Percentiles rank a stretch among this genome's conserved stretches.
Evolutionary conservation across 768 basidiomycete species (phyloP).

Genomic region (Leccinellum albellum): DNA sequence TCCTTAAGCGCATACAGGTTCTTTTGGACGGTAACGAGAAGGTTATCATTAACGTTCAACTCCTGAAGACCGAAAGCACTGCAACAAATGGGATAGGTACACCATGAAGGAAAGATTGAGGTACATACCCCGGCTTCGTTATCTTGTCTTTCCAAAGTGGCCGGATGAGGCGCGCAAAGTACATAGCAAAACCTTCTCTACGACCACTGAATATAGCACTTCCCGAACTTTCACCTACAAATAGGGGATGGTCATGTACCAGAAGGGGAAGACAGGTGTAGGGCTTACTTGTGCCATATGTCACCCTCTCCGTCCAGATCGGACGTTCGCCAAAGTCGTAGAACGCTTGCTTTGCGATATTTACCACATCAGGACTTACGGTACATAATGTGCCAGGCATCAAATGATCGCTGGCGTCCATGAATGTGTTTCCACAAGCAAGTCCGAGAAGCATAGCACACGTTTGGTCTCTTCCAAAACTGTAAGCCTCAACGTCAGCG

Average conservation of each 20-base stretch:
- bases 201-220: constrained; percentile 81
- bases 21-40: constrained; percentile 68
- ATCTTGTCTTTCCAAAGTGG: constrained; percentile 87
- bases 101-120: neutral
- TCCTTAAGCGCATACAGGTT: constrained; percentile 75
- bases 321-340: constrained; percentile 84
- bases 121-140: constrained; percentile 55
- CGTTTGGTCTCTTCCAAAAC: constrained; percentile 88
- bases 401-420: constrained; percentile 54
- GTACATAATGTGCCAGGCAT: constrained; percentile 44
- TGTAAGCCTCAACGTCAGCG: constrained; percentile 29
- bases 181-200: constrained; percentile 83
- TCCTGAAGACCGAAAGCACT: constrained; percentile 48
- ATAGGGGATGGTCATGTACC: neutral
- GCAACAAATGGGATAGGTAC: constrained; percentile 1
- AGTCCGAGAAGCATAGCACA: constrained; percentile 89
- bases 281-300: constrained; percentile 66
- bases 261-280: neutral
- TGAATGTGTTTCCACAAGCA: constrained; percentile 78
- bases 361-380: constrained; percentile 58
- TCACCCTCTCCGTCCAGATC: constrained; percentile 74
- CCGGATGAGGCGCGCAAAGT: constrained; percentile 79
- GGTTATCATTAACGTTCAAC: constrained; percentile 59
- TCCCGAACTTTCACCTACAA: constrained; percentile 61
- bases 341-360: constrained; percentile 78